phyloP scores from a whole-genome alignment of 2,329 filamentous ascomycete species.

The Fusarium torreyae region DNA sequence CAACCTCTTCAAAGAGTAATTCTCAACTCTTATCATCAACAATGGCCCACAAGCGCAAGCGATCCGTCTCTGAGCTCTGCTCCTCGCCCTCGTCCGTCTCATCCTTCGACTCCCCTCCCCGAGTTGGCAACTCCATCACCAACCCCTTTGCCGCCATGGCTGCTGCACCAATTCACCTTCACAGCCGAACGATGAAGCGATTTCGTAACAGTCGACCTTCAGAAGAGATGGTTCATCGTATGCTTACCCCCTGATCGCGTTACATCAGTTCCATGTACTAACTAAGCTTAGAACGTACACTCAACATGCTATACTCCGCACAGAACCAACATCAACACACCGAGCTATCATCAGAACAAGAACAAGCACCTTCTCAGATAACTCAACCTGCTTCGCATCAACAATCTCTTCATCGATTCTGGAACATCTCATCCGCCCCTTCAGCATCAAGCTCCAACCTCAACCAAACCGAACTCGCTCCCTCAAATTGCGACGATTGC shows the following conservation, averaged over 20 bases:
- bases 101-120: conserved; percentile 58
- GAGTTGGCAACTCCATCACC: conserved; percentile 50
- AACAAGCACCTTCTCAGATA: conserved; percentile 17
- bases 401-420: conserved; percentile 72
- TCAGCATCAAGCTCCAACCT: conserved; percentile 45
- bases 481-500: conserved; percentile 69
- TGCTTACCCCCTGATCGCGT: conserved; percentile 49
- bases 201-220: conserved; percentile 72
- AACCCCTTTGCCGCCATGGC: conserved; percentile 54
- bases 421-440: conserved; percentile 65
- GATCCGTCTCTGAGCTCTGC: conserved; percentile 71
- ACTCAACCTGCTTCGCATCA: conserved; percentile 54
- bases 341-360: conserved; percentile 12
- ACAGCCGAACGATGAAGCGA: conserved; percentile 73
- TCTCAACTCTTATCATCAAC: not conserved
- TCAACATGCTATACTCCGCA: conserved; percentile 71
- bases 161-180: conserved; percentile 60
- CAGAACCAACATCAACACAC: conserved; percentile 56
- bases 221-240: conserved; percentile 69
- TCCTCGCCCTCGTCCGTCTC: conserved; percentile 62
- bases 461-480: conserved; percentile 27
- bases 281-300: conserved; percentile 65
- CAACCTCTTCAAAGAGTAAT: not conserved
- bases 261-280: not conserved
- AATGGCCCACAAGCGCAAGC: conserved; percentile 73